phyloP scores from a whole-genome alignment of 495 filamentous ascomycete genomes.

The Lentithecium fluviatile region DNA sequence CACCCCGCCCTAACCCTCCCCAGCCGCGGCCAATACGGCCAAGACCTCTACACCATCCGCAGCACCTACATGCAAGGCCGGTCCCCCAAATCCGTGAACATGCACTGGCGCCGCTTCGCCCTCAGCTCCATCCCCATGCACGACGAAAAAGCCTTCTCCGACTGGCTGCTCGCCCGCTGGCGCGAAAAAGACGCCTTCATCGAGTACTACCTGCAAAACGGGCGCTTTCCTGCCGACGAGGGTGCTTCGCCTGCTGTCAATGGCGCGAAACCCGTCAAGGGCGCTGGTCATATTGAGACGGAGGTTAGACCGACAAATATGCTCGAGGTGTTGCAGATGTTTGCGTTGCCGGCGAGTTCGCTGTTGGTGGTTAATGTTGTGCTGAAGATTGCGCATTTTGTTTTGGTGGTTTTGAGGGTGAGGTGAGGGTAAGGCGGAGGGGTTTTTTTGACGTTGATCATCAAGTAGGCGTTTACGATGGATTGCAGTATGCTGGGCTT shows the following conservation, averaged over 20 bases:
- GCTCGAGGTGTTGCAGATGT: conserved; percentile 45
- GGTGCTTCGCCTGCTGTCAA: conserved; percentile 45
- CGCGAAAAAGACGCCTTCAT: conserved; percentile 75
- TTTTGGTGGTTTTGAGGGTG: conserved; percentile 13
- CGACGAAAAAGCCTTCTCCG: conserved; percentile 60
- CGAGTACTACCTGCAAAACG: conserved; percentile 66
- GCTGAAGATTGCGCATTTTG: conserved; percentile 28
- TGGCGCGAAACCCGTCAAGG: conserved; percentile 40
- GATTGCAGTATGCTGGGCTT: too few species aligned
- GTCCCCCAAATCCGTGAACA: conserved; percentile 79
- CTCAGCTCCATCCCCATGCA: conserved; percentile 66
- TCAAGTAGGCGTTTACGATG: too few species aligned
- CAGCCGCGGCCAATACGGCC: conserved; percentile 69
- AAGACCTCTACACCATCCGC: conserved; percentile 71
- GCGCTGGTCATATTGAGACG: conserved; percentile 59
- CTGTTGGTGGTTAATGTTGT: conserved; percentile 35
- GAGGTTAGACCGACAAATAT: conserved; percentile 54
- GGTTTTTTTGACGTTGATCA: too few species aligned
- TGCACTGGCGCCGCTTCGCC: conserved; percentile 76
- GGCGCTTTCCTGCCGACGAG: conserved; percentile 65
- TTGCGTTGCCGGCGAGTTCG: conserved; percentile 30
- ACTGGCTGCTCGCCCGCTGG: conserved; percentile 76
- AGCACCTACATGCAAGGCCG: conserved; percentile 73
- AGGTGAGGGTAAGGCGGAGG: too few species aligned
- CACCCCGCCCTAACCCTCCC: conserved; percentile 11